A percentile compares a stretch with the other conserved stretches of the same genome.
These are phyloP conservation scores for Penicillium fimorum DNA, from an alignment of 495 filamentous ascomycete genomes.

Conservation along the genomic window DNA sequence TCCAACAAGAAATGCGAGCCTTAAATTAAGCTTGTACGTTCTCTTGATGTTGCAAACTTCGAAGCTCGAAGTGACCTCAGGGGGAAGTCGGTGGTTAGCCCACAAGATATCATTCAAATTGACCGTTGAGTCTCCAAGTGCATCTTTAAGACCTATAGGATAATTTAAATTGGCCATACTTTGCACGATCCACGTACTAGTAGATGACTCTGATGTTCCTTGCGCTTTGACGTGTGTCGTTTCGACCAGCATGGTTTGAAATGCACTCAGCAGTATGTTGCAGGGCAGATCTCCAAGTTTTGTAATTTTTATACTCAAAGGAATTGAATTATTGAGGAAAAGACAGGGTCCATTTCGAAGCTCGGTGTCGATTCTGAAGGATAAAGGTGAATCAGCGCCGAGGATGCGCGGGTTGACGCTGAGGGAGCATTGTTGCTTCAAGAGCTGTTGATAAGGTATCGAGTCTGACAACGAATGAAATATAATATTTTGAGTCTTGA, in stretches of 20 bases:
- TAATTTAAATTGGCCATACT: conserved; percentile 3
- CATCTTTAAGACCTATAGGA: not conserved
- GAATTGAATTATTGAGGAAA: not conserved
- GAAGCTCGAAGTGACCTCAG: not conserved
- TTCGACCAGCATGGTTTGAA: conserved; percentile 8
- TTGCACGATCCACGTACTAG: conserved; percentile 3
- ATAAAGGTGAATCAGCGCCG: not conserved
- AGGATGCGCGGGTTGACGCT: not conserved
- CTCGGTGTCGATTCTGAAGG: not conserved
- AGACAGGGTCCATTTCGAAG: conserved; percentile 2
- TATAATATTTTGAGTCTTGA: not conserved
- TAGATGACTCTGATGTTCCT: not conserved
- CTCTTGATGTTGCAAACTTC: conserved; percentile 11
- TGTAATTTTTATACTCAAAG: not conserved
- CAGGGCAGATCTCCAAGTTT: not conserved
- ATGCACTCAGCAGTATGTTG: not conserved
- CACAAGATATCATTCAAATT: not conserved
- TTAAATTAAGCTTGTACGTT: not conserved
- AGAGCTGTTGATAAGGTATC: not conserved
- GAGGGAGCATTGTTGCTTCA: not conserved
- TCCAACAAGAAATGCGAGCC: conserved; percentile 3
- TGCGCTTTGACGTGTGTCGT: conserved; percentile 3
- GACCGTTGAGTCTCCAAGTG: not conserved
- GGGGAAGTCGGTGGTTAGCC: not conserved
- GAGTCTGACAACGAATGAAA: not conserved